Percentiles rank a stretch among this genome's conserved stretches.
phyloP scores from a whole-genome alignment of 768 basidiomycete genomes.

The Pleurotus cornucopiae region DNA sequence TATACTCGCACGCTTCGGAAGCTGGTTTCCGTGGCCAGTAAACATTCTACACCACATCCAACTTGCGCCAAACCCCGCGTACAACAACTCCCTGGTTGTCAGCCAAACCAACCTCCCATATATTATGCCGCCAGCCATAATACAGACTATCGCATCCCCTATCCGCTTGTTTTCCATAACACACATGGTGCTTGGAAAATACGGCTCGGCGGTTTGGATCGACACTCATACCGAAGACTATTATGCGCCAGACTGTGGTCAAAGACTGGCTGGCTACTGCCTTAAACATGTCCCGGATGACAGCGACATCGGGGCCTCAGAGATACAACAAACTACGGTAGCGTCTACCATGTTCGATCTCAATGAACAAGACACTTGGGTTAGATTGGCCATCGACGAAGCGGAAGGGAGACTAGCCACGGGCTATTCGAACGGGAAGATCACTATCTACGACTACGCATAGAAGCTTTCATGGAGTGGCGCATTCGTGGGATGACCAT shows the following conservation, averaged over 20 bases:
- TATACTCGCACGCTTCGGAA: conserved; percentile 56
- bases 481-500: not conserved
- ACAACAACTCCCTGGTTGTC: conserved; percentile 19
- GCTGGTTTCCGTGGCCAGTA: conserved; percentile 62
- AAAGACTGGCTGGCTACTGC: conserved; percentile 50
- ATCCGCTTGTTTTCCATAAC: conserved; percentile 53
- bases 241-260: conserved; percentile 44
- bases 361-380: conserved; percentile 47
- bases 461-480: conserved; percentile 15
- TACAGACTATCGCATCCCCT: conserved; percentile 47
- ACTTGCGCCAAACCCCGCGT: conserved; percentile 40
- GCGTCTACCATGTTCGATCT: conserved; percentile 41
- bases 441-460: conserved; percentile 48
- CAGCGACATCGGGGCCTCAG: conserved; percentile 9
- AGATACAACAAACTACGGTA: conserved; percentile 21
- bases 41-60: conserved; percentile 65
- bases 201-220: conserved; percentile 64
- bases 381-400: conserved; percentile 40
- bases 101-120: conserved; percentile 42
- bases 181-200: conserved; percentile 48
- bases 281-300: conserved; percentile 16
- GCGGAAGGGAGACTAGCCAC: conserved; percentile 42
- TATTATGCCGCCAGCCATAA: conserved; percentile 24
- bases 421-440: conserved; percentile 40
- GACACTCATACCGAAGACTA: conserved; percentile 58